Evolutionary conservation across 2,329 filamentous ascomycete species (phyloP), one percentile per base, ranked within the genome.

Genomic region (Cladophialophora psammophila): DNA sequence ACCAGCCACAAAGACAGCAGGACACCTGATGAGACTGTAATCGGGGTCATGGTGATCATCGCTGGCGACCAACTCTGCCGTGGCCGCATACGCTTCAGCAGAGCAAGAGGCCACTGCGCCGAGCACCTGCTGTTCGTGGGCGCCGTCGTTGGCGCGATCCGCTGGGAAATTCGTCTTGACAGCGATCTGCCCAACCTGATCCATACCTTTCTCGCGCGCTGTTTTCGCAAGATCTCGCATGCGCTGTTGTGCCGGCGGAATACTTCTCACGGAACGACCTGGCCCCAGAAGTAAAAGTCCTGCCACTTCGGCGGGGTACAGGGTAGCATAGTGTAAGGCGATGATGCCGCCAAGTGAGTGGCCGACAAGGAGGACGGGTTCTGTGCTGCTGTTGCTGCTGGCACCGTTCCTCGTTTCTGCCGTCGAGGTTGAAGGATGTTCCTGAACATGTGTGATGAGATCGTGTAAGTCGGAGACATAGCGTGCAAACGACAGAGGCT

Each of bases 301-400:
- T 36, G 63, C 52, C 34, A 75, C 69, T 15, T 66, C 59, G 12
- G 68, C 63, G 35, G 76, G 72, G 64, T 76, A 59, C 36, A 65
- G 48, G n/a, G 76, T 72, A n/a, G 76, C 76, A 65, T 77, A 78
- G 36, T 79, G 77, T 59, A 80, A 72, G n/a, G 74, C 73, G 65
- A 80, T 71, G 36, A 78, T 76, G 59, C 72, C 75, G 15, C 77
- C 78, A 56, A 80, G 73, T 15, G 77, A 79, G 69, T 80, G 78
- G 18, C 77, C 77, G 57, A 80, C 68, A 57, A 78, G 68, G 50
- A 60, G 56, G 61, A 77, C 40, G 15, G 61, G 15, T 34, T 62
- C 64, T 8, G 36, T 57, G 42, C 31, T 53, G 20, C 42, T 60
- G 45, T 34, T 54, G 52, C 13, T 52, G 53, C 60, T 38, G 36